Evolutionary conservation across 2,329 filamentous ascomycete species (phyloP), one percentile per base, ranked within the genome.

Genomic region (Zarea fungicola): DNA sequence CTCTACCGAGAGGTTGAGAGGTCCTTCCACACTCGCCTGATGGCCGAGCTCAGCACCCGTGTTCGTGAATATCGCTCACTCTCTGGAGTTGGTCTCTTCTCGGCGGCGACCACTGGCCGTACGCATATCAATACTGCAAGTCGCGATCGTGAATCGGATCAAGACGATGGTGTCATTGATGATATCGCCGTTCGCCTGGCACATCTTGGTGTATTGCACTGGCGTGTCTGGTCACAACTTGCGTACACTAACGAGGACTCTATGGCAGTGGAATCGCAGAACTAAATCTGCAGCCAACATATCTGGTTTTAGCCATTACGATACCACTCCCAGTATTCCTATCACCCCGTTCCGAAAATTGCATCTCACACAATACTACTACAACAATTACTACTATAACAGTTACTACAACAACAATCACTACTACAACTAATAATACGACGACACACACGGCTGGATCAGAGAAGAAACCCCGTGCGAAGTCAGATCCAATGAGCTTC

Each of bases 131-230:
- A 63, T 23, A 62, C 59, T 52, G 67, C 68, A 22, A 58, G 61
- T 6, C 63, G 65, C 37, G n/a, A n/a, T n/a, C 59, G 63, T 43
- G 64, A 68, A 31, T 49, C 63, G 42, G 66, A 71, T 49, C 60
- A 58, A 18, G 76, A 79, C 42, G 77, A 81, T 42, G 72, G 70
- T 36, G 73, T 75, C 28, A 60, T 87, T 31, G 74, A 77, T 36
- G 84, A 89, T 51, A 80, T 96, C 64, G 82, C 88, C 1, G 85
- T 83, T 37, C 82, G 88, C 39, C 75, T 96, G 43, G 85, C 89
- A 6, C 92, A 96, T 61, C 81, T 96, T 37, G 83, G 87, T 13
- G 76, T 93, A 6, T 70, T 97, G 21, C 90, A 96, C 66, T 96
- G 91, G 90, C 80, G 88, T 42, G 85, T 96, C 3, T 97, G 91